These are phyloP conservation scores for Termitomyces sp. DNA, from an alignment of 768 basidiomycete genomes.

Conservation along the genomic window DNA sequence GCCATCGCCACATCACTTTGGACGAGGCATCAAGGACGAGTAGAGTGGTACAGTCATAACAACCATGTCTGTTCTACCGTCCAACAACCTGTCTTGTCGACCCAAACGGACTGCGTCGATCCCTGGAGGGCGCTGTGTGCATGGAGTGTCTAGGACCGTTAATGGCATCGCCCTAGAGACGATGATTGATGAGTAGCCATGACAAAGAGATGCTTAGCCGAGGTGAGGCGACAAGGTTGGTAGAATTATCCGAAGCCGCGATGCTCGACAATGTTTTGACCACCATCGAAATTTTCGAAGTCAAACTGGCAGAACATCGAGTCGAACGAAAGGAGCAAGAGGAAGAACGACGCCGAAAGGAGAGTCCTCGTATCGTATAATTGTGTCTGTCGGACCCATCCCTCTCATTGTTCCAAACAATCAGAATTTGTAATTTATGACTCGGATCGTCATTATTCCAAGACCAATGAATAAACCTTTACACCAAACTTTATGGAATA, in stretches of 20 bases:
- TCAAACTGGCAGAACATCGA: conserved; percentile 49
- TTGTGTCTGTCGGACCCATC: neutral
- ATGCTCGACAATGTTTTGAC: conserved; percentile 60
- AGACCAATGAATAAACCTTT: conserved; percentile 73
- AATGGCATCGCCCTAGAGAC: conserved; percentile 25
- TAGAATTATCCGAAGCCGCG: conserved; percentile 57
- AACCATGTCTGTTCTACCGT: conserved; percentile 28
- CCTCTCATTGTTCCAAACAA: neutral
- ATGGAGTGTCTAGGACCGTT: conserved; percentile 25
- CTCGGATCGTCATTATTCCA: conserved; percentile 28
- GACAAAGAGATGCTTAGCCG: conserved; percentile 43
- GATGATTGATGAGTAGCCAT: conserved; percentile 22
- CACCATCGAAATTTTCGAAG: conserved; percentile 57
- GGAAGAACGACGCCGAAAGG: conserved; percentile 22
- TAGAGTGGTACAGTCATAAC: conserved; percentile 20
- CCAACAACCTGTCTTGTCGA: conserved; percentile 1
- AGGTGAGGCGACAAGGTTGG: conserved; percentile 50
- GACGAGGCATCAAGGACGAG: conserved; percentile 39
- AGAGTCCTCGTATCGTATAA: conserved; percentile 15
- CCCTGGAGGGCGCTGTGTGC: conserved; percentile 12
- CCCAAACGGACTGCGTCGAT: conserved; percentile 7
- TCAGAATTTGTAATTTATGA: neutral
- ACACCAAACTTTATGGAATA: conserved; percentile 65
- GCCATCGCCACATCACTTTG: conserved; percentile 41
- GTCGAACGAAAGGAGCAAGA: conserved; percentile 42